Base-by-base conservation (phyloP, 257 asterid species). In the Nicotiana noctiflora region DNA sequence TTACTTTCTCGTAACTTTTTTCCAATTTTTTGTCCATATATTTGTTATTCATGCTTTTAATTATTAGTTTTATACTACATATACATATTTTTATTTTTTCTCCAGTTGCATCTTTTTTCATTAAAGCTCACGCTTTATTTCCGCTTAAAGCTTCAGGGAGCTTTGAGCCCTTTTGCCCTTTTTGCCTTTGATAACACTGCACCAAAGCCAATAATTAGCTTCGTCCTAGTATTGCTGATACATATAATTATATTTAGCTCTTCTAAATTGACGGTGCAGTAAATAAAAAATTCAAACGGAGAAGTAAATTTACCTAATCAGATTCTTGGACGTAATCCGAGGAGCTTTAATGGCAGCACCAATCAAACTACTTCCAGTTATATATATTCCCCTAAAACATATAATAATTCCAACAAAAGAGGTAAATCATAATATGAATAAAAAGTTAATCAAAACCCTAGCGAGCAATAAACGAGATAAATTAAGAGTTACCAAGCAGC, bases 321-420 rank as follows among this genome's bases (percentile, higher is more conserved):
- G 90, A 88, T 92, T 92, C 83, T 92, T 92, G 80, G 97, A 92
- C 62, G 95, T 92, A 80, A 92, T 92, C 55, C 97, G 93, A 62
- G 97, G 97, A 79, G 95, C 93, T 89, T 92, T 92, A 62, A 90
- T 86, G 14, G 97, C 95, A 86, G 97, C 97, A 82, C 97, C 97
- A 14, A 92, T 92, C 79, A 92, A 89, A 84, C 97, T 92, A 86
- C 97, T 92, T 67, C 97, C 94, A 40, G 97, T 92, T 18, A 92
- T 92, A 77, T 92, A 92, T 25, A 92, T 92, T 80, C 97, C 97
- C 97, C 97, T 92, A 76, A 31, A n/a, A 68, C 10, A 67, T 67
- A 10, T 37, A 52, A 68, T 68, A 68, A 68, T 68, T 40, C 32
- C n/a, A 40, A 68, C 10, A 3, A 25, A 19, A 34, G 40, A 49